Percentiles rank a stretch among this genome's conserved stretches.
These are phyloP conservation scores for Hermanozyma aechmeae DNA, from an alignment of 805 yeast genomes.

Conservation along the genomic window DNA sequence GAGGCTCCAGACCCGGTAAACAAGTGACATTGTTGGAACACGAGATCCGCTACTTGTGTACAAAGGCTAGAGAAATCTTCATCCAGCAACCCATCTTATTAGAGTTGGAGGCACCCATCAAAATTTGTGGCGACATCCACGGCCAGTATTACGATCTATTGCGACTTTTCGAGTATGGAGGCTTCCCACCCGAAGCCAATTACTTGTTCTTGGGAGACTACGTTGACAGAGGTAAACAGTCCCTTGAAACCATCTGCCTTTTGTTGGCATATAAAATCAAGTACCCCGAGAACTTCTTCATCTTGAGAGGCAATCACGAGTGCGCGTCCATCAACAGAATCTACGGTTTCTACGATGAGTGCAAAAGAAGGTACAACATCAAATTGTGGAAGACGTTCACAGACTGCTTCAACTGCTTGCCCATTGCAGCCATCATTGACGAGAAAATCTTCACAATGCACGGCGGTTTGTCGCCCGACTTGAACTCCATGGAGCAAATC, in stretches of 20 bases:
- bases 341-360: slow-evolving; percentile 97
- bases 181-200: slow-evolving; percentile 98
- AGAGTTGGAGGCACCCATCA: slow-evolving; percentile 96
- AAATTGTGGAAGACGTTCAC: slow-evolving; percentile 98
- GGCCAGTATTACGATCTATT: slow-evolving; percentile 96
- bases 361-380: slow-evolving; percentile 96
- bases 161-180: slow-evolving; percentile 95
- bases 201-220: slow-evolving; percentile 94
- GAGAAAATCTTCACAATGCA: slow-evolving; percentile 98
- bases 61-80: slow-evolving; percentile 96
- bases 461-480: slow-evolving; percentile 96
- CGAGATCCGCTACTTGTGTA: slow-evolving; percentile 91
- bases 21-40: slow-evolving; percentile 89
- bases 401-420: slow-evolving; percentile 96
- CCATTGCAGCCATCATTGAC: slow-evolving; percentile 96
- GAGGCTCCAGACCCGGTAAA: slow-evolving; percentile 98
- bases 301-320: slow-evolving; percentile 96
- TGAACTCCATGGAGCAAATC: slow-evolving; percentile 96
- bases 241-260: slow-evolving; percentile 90
- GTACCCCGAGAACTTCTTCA: slow-evolving; percentile 96
- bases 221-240: slow-evolving; percentile 98
- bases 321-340: slow-evolving; percentile 97
- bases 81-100: slow-evolving; percentile 94
- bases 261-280: slow-evolving; percentile 93
- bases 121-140: slow-evolving; percentile 96